Base-by-base conservation (phyloP, 768 basidiomycete species). In the Floccularia luteovirens region DNA sequence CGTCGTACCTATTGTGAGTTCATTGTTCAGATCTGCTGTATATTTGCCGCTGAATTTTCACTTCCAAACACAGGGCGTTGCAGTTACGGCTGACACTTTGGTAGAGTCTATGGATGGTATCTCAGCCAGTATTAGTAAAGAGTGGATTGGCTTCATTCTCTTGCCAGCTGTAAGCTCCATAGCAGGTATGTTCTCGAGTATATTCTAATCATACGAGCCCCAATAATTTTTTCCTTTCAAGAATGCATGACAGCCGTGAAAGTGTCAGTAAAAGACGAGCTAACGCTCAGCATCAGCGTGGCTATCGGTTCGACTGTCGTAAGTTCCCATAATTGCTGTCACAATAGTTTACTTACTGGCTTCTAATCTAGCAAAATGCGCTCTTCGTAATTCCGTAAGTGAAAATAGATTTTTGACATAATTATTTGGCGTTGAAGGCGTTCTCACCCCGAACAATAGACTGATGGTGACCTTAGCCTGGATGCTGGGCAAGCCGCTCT, bases 241-340 rank as follows among this genome's bases (percentile, higher is more conserved):
- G 92, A 96, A 61, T 90, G 89, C 48, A 77, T 91, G 41, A 93
- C 87, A 4, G 90, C 90, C 8, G 74, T 96, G 45, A 89, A 82
- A 25, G 87, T 89, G n/a, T 90, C 91, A 0, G 82, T 88, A 36
- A 81, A 83, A 59, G 79, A 82, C 51, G 86, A 89, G 55, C 67
- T 93, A 30, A 80, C 84, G 38, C 71, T 93, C 13, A 87, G 85
- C 43, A 74, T 92, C 43, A 84, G 85, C 32, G 85, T 92, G 14
- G 85, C 90, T 13, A 82, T 90, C 28, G 83, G 87, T 19, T 82
- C 82, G 13, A 79, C 80, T 12, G 79, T 85, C 47, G 81, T 84
- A 44, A 49, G 79, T 67, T 8, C 8, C 31, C 27, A 8, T 8
- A 13, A n/a, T n/a, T n/a, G n/a, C 17, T 11, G 2, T 39, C 31